Evolutionary conservation across 495 filamentous ascomycete species (phyloP).

Genomic region (Jackrogersella multiformis): DNA sequence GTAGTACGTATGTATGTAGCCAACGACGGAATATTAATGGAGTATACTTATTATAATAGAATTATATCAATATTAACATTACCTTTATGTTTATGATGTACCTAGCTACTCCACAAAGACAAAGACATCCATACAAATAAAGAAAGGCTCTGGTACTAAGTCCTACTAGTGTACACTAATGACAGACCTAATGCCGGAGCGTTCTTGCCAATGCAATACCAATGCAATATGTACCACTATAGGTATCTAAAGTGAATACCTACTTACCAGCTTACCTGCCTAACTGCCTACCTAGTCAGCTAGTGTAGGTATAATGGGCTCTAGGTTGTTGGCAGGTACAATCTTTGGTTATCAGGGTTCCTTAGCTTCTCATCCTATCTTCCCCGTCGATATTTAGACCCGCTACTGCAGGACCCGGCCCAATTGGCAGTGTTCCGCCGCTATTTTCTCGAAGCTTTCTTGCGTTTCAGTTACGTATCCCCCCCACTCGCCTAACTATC

Average conservation of each 20-base stretch:
- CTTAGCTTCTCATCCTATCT: slow-evolving; percentile 17
- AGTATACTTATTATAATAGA: neutral
- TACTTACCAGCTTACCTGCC: no score
- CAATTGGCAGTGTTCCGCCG: slow-evolving; percentile 43
- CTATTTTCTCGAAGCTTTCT: slow-evolving; percentile 41
- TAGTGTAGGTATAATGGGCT: no score
- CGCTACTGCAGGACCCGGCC: slow-evolving; percentile 43
- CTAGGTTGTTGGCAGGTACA: slow-evolving; percentile 14
- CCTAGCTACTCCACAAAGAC: slow-evolving; percentile 28
- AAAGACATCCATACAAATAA: no score
- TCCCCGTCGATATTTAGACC: slow-evolving; percentile 39
- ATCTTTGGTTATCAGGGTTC: neutral
- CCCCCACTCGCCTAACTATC: no score
- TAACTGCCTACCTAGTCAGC: no score
- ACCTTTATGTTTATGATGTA: slow-evolving; percentile 5
- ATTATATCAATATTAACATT: neutral
- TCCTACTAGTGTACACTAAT: slow-evolving; percentile 26
- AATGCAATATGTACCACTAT: slow-evolving; percentile 23
- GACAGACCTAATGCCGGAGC: slow-evolving; percentile 15
- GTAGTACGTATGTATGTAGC: neutral
- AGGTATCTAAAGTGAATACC: slow-evolving; percentile 18
- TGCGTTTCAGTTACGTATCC: slow-evolving; percentile 35
- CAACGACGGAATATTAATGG: neutral
- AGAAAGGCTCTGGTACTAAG: slow-evolving; percentile 16
- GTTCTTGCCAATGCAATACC: neutral